These are phyloP conservation scores for Chaetoceros muelleri DNA, from an alignment of 108 stramenopile species.

Conservation along the genomic window DNA sequence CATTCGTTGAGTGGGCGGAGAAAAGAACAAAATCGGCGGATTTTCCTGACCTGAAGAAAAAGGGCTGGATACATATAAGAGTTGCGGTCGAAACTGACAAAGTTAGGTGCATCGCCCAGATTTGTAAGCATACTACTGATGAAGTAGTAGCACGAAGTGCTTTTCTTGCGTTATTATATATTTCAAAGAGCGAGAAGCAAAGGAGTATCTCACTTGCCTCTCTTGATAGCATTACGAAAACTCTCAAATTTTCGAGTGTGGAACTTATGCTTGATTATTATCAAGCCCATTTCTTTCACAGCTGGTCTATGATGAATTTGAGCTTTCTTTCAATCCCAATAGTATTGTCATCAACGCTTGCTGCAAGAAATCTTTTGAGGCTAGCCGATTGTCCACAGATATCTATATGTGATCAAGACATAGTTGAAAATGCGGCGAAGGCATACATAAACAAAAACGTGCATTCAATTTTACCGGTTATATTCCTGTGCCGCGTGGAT, in stretches of 20 bases:
- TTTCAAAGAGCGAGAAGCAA: neutral
- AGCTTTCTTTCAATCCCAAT: neutral
- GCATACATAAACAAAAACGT: neutral
- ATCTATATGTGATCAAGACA: neutral
- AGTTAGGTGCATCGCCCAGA: neutral
- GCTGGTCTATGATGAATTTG: neutral
- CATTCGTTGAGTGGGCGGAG: neutral
- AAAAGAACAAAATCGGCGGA: neutral
- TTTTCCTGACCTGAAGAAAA: neutral
- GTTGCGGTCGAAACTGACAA: neutral
- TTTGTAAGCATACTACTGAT: neutral
- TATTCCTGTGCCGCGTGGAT: neutral
- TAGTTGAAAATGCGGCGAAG: neutral
- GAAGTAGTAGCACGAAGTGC: neutral
- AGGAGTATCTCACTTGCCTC: neutral
- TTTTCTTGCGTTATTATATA: neutral
- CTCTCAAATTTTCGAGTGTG: neutral
- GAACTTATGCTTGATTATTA: neutral
- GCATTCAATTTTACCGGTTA: neutral
- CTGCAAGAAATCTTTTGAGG: neutral
- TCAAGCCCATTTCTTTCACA: neutral
- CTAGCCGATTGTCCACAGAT: neutral
- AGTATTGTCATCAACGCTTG: neutral
- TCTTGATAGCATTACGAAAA: neutral
- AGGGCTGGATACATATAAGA: neutral